phyloP scores from a whole-genome alignment of 2,329 filamentous ascomycete species.

The Calonectria crousiana region DNA sequence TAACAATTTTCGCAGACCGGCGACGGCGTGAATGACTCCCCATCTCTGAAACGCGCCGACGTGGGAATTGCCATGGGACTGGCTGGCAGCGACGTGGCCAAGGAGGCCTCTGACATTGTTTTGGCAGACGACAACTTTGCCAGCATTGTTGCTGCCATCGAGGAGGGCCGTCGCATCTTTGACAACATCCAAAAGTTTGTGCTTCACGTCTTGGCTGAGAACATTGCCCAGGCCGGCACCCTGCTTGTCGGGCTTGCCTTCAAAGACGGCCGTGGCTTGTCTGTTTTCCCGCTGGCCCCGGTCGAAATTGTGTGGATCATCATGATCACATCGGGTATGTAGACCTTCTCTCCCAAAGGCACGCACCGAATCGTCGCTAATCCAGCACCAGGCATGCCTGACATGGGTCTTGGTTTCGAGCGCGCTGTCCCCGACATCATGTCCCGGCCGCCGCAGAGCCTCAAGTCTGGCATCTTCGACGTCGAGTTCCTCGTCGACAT shows the following conservation, averaged over 20 bases:
- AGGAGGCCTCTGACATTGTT: conserved; percentile 76
- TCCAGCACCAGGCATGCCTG: conserved; percentile 64
- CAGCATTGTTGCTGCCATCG: conserved; percentile 76
- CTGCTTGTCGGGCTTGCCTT: conserved; percentile 78
- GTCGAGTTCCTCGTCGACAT: conserved; percentile 74
- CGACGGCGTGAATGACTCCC: conserved; percentile 79
- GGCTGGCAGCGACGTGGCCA: conserved; percentile 77
- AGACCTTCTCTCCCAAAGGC: background rate
- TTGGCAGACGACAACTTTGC: conserved; percentile 81
- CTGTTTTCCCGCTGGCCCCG: conserved; percentile 78
- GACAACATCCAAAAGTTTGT: conserved; percentile 82
- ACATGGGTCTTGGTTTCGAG: conserved; percentile 82
- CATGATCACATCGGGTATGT: conserved; percentile 79
- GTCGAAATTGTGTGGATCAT: conserved; percentile 85
- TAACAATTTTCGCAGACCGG: conserved; percentile 60
- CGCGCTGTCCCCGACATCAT: conserved; percentile 77
- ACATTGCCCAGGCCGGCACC: conserved; percentile 77
- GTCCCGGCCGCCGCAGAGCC: conserved; percentile 74
- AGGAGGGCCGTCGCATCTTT: conserved; percentile 78
- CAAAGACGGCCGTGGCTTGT: conserved; percentile 72
- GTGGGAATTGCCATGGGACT: conserved; percentile 82
- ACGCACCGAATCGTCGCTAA: background rate
- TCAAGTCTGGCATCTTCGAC: conserved; percentile 71
- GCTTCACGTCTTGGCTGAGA: conserved; percentile 74
- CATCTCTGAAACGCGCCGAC: conserved; percentile 76